Base-by-base conservation (phyloP, 148 eudicot genomes). In the Chenopodium formosanum region DNA sequence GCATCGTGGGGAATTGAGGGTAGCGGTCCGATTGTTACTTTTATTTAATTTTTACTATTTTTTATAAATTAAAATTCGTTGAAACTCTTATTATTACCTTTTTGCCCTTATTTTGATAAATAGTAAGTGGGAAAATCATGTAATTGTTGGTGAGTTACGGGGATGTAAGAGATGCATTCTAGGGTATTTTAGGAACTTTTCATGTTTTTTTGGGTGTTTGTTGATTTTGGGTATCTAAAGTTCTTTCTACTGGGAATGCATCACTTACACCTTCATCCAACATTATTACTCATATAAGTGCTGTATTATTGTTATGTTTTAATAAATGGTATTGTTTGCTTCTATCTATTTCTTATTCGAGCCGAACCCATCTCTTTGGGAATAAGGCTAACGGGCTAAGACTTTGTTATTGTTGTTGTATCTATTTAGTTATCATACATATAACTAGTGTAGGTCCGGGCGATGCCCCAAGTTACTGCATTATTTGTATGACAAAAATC, bases 1-100 rank as follows among this genome's bases (percentile, higher is more conserved):
- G 97, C 97, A 90, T 89, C 75, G 93, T 89, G 94, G 97, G 97
- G 97, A 90, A 93, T 91, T 90, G 94, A 91, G 92, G 97, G 94
- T 90, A 90, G 87, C 97, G 97, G 97, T 93, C 97, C 97, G 97
- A 93, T 64, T 83, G 84, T 81, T 84, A 82, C 70, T 52, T 72
- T 65, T 79, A 62, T n/a, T 68, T 63, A n/a, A 40, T 79, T 27
- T 20, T 64, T 74, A 10, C 16, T 50, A 1, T 62, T 40, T 8
- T 11, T 78, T 56, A 50, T 50, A 50, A 50, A 10, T 50, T 50
- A 50, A 5, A 50, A 50, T 16, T 10, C 14, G 53, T 50, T 50
- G 53, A 11, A 50, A 27, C 7, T 44, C 23, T 70, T 3, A 5
- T 46, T 58, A 12, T 58, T 10, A 17, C 9, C 10, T n/a, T 17